Evolutionary conservation across 2,329 filamentous ascomycete genomes (phyloP), one percentile per base, ranked within the genome.

Genomic region (Stylonectria norvegica): DNA sequence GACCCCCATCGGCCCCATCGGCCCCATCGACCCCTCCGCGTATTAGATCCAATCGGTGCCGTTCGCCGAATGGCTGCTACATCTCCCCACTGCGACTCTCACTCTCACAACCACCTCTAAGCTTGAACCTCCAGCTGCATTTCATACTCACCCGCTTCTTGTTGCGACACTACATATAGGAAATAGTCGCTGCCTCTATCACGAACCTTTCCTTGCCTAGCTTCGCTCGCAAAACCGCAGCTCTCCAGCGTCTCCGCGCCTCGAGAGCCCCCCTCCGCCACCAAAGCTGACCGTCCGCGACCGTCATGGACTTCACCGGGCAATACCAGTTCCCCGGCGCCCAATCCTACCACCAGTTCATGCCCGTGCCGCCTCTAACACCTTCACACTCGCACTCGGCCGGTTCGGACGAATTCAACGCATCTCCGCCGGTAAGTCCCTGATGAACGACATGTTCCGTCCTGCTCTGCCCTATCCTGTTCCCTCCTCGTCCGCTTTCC

Each of bases 301-400:
- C 45, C 47, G 48, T 45, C 50, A 79, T 79, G 76, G 74, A 79
- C 58, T 79, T 73, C 61, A 66, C 71, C 33, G 48, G 52, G 35
- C 65, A 66, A 47, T 75, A 73, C 48, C 60, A 68, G 32, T 79
- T 75, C 59, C 50, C 68, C 36, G 67, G 66, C 55, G 57, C 66
- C 44, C 71, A 75, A 63, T 65, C 71, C 35, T 78, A 75, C 62
- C 73, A 72, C 53, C 68, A 70, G 54, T 79, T 78, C 58, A 69
- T 78, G 58, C 66, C 69, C 48, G 70, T 79, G 38, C 65, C 71
- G 41, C 74, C 74, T 34, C 57, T 77, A 57, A 78, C 75, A 47
- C 75, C 76, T 20, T 76, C 75, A 41, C 71, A 75, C 59, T 73
- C 75, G 42, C 74, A 74, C 53, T 76, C 75, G 40, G 70, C 71